Evolutionary conservation across 2,329 filamentous ascomycete species (phyloP), one percentile per base, ranked within the genome.

Genomic region (Talaromyces sp.): DNA sequence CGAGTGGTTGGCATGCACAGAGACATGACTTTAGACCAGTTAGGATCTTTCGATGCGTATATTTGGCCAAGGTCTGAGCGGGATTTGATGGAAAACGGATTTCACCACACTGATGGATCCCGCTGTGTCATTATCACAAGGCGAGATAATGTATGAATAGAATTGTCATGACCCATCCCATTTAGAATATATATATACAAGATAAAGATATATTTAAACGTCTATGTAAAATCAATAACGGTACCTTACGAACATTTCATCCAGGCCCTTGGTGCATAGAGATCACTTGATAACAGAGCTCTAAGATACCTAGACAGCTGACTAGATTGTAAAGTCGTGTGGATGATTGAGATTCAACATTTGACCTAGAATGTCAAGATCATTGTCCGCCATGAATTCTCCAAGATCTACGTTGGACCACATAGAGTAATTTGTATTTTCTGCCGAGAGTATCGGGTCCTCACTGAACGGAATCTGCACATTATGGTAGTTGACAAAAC

Each of bases 1-100:
- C 67, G 72, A 32, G 68, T 75, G 16, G 58, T 62, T 29, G 44
- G 35, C 47, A 63, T 68, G 49, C 42, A 58, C 22, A 20, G 29
- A 9, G n/a, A 29, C n/a, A 56, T 60, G 52, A 42, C 29, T 19
- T 27, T 44, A 16, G n/a, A 14, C 3, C 17, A 43, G 17, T 29
- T 29, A 1, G 36, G 36, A 13, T 19, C 36, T 3, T 57, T 51
- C 10, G 49, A 32, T 7, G 54, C 40, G 20, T 52, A 58, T 32
- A 24, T 63, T 9, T 64, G 62, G 62, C 62, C 62, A 10, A 52
- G 10, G 5, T 42, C 35, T 10, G 55, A 63, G 22, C 41, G 27
- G 20, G 62, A 64, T 40, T 36, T 61, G 33, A 14, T 35, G 3
- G 45, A 29, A 5, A 54, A 63, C 51, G 62, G 62, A 4, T 64